Evolutionary conservation across 176 grass and related monocot species (phyloP), one percentile per base, ranked within the genome.

Genomic region (Oryza coarctata): DNA sequence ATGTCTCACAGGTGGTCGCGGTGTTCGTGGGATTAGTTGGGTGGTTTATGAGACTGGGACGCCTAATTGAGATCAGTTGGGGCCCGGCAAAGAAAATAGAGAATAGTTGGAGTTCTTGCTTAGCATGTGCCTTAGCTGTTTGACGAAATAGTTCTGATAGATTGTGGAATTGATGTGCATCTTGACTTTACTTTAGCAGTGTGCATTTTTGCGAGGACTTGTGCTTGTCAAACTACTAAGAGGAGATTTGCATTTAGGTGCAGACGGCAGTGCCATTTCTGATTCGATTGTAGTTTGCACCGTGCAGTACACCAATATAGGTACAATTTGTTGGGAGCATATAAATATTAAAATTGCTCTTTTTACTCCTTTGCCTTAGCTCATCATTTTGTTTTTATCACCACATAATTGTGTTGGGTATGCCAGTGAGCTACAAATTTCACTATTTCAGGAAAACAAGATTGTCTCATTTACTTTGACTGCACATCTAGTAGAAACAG

Each of bases 81-180:
- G n/a, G n/a, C n/a, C n/a, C n/a, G n/a, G n/a, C n/a, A n/a, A n/a
- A n/a, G n/a, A n/a, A n/a, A 52, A 1, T 29, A 10, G 25, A 2
- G 11, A 29, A 23, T 0, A 12, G 25, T 28, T 6, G 22, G 6
- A 66, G n/a, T 14, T 43, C 12, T 30, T 30, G 22, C 17, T 17
- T n/a, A n/a, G 9, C 5, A 25, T 2, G 41, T 6, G 32, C 30
- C 35, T n/a, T 32, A 50, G 35, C 36, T 87, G 28, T 50, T 82
- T 38, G 79, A 52, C 9, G 79, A 77, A 71, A 82, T 77, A 38
- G 55, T 15, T 9, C 63, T 76, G 6, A 4, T 44, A 15, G 28
- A 32, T 7, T 23, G 41, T 17, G n/a, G n/a, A n/a, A 27, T 32
- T 83, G 18, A 14, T 55, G 31, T 22, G 9, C 39, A 8, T 5